A percentile compares a stretch with the other conserved stretches of the same genome.
These are phyloP conservation scores for Ustulina deusta DNA, from an alignment of 2,329 filamentous ascomycete genomes.

Conservation along the genomic window DNA sequence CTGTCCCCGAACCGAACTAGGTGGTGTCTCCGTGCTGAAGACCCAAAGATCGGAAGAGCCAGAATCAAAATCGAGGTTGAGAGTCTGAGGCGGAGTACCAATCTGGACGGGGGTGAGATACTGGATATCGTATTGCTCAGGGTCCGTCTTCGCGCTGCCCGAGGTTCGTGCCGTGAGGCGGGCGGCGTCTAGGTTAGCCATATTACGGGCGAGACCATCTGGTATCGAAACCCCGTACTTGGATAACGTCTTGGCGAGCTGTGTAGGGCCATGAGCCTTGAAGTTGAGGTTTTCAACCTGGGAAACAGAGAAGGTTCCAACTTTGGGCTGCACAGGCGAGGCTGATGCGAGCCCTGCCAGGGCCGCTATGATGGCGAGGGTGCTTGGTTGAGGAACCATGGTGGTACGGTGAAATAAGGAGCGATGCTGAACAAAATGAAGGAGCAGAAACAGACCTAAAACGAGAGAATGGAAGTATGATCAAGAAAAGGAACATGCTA, in stretches of 20 bases:
- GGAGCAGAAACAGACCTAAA: background rate
- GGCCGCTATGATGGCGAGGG: conserved; percentile 33
- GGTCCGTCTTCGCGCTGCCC: conserved; percentile 44
- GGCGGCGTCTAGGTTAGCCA: conserved; percentile 38
- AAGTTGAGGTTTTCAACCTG: conserved; percentile 46
- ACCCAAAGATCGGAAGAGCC: conserved; percentile 53
- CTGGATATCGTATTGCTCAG: conserved; percentile 47
- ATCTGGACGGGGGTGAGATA: conserved; percentile 50
- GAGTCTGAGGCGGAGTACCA: conserved; percentile 49
- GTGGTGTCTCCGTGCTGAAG: conserved; percentile 46
- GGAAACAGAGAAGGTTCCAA: conserved; percentile 43
- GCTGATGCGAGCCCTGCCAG: conserved; percentile 43
- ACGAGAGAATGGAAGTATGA: conserved; percentile 6
- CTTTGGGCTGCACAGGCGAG: conserved; percentile 39
- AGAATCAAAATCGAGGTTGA: conserved; percentile 52
- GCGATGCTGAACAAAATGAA: background rate
- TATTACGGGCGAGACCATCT: conserved; percentile 40
- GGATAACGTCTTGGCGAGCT: conserved; percentile 46
- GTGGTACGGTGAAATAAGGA: conserved; percentile 3
- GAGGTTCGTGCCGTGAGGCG: conserved; percentile 37
- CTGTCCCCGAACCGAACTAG: conserved; percentile 43
- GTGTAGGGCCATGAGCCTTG: conserved; percentile 43
- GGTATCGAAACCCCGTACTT: conserved; percentile 49
- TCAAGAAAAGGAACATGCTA: conserved; percentile 7
- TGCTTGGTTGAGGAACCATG: conserved; percentile 26